Percentiles rank a stretch among this genome's conserved stretches.
Evolutionary conservation across 768 basidiomycete species (phyloP).

Genomic region (Leccinum disarticulatum): DNA sequence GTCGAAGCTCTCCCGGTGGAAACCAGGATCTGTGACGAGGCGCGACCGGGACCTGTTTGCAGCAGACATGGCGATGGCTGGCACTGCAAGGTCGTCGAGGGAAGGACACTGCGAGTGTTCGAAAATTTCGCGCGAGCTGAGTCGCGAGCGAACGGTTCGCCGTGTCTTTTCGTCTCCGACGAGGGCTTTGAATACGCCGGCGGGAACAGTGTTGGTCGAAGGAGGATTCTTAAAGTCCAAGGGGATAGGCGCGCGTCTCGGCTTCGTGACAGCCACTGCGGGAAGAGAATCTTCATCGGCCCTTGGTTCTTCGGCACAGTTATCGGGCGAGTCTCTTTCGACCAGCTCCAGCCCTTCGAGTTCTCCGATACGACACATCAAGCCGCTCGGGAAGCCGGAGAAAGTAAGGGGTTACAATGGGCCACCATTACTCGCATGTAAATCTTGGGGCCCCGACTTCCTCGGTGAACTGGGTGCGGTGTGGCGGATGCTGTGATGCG

Average conservation of each 20-base stretch:
- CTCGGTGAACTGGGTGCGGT: constrained; percentile 43
- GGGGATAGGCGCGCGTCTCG: constrained; percentile 74
- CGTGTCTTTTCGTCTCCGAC: constrained; percentile 68
- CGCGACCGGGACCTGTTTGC: constrained; percentile 53
- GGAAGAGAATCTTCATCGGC: constrained; percentile 20
- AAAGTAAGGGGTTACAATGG: constrained; percentile 56
- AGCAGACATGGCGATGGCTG: constrained; percentile 59
- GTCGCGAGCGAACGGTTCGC: constrained; percentile 69
- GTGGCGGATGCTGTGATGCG: constrained; percentile 49
- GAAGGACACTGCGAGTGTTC: constrained; percentile 69
- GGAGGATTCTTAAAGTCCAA: constrained; percentile 71
- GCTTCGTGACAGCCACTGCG: constrained; percentile 26
- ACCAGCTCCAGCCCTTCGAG: constrained; percentile 10
- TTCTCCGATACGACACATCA: constrained; percentile 25
- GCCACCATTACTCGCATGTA: constrained; percentile 16
- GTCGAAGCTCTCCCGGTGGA: constrained; percentile 29
- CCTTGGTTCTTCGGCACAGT: constrained; percentile 11
- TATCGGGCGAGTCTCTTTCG: constrained; percentile 9
- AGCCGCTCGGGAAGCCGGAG: constrained; percentile 53
- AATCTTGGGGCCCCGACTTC: constrained; percentile 27
- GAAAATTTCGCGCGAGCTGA: constrained; percentile 72
- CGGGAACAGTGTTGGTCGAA: constrained; percentile 75
- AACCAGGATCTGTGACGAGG: constrained; percentile 59
- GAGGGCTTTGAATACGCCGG: constrained; percentile 82
- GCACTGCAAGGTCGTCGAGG: constrained; percentile 72